Conservation (phyloP, 2,329 filamentous ascomycete species). For the Fusarium incarnatum region DNA sequence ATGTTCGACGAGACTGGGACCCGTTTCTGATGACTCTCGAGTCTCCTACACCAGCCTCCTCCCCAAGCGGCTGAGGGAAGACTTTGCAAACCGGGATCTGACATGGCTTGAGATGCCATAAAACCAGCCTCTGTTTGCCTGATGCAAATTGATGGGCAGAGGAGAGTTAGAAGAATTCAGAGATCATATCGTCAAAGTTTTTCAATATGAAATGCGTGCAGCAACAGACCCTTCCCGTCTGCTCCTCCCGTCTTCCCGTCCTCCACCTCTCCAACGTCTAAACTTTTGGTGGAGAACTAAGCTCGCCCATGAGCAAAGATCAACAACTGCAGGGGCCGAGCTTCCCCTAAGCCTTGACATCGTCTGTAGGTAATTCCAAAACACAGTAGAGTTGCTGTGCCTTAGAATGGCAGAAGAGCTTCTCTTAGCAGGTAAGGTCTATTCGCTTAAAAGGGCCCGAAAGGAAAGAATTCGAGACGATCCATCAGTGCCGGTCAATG, state of each 20-base stretch:
- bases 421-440: conserved; percentile 15
- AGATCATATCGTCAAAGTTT: background rate
- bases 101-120: background rate
- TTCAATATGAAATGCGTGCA: background rate
- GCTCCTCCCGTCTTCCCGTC: conserved; percentile 1
- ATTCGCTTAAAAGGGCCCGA: conserved; percentile 22
- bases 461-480: conserved; percentile 20
- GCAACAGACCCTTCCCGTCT: background rate
- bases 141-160: background rate
- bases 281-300: conserved; percentile 34
- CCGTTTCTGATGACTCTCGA: background rate
- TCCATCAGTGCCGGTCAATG: conserved; percentile 37
- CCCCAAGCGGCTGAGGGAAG: background rate
- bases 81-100: background rate
- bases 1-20: background rate
- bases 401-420: conserved; percentile 11
- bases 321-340: conserved; percentile 25
- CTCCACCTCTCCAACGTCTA: conserved; percentile 24
- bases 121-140: background rate
- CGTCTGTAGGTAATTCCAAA: background rate
- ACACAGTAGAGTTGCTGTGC: conserved; percentile 5
- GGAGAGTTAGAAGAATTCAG: background rate
- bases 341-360: conserved; percentile 13
- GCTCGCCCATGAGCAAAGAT: conserved; percentile 25
- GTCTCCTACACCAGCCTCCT: conserved; percentile 21